A percentile compares a stretch with the other conserved stretches of the same genome.
Conservation (phyloP, 2,329 filamentous ascomycete species). For the Aschersonia sp. region DNA sequence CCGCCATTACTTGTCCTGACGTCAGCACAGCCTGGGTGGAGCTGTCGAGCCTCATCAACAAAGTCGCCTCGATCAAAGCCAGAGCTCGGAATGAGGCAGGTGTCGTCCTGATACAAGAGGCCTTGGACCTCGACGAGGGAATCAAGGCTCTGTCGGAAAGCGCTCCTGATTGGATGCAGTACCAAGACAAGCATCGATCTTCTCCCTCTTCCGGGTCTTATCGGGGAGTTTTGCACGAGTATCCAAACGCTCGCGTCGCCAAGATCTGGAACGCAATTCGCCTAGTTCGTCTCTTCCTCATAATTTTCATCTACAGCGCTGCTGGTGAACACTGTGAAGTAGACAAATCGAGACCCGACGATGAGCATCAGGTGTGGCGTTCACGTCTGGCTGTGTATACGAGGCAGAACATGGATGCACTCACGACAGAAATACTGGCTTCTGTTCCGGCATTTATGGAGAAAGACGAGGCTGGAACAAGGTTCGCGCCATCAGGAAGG, state of each 20-base stretch:
- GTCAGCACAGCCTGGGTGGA: background rate
- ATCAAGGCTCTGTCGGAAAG: constrained; percentile 2
- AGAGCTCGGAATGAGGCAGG: background rate
- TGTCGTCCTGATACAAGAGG: constrained; percentile 6
- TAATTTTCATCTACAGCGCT: constrained; percentile 6
- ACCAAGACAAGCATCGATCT: constrained; percentile 1
- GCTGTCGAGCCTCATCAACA: constrained; percentile 7
- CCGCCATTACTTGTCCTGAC: background rate
- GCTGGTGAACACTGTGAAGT: background rate
- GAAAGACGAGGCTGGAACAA: background rate
- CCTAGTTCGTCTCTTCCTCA: constrained; percentile 11
- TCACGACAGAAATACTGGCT: constrained; percentile 9
- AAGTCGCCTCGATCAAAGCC: constrained; percentile 7
- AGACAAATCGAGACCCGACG: background rate
- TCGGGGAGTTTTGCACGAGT: constrained; percentile 5
- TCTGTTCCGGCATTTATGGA: constrained; percentile 8
- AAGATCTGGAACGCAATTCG: constrained; percentile 13
- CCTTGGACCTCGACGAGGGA: constrained; percentile 7
- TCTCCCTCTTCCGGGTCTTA: constrained; percentile 5
- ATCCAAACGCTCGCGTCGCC: constrained; percentile 7
- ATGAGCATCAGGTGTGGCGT: background rate
- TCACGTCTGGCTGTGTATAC: constrained; percentile 3
- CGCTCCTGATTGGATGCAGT: constrained; percentile 1
- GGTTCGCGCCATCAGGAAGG: constrained; percentile 9
- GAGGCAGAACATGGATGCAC: constrained; percentile 5